phyloP scores from a whole-genome alignment of 352 stramenopile genomes.

The Globisporangium sylvaticum region DNA sequence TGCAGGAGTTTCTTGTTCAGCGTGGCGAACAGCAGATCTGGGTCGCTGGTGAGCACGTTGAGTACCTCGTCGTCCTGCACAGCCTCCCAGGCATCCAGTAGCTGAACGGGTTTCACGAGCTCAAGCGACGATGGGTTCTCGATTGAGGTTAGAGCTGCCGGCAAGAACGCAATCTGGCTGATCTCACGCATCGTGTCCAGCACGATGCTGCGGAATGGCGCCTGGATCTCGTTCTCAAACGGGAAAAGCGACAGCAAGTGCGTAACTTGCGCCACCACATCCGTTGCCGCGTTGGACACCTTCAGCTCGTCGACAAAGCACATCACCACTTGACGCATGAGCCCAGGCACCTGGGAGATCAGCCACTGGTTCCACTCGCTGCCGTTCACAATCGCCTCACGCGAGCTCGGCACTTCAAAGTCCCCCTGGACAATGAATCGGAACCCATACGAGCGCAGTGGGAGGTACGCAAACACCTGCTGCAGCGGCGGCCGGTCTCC shows the following conservation, averaged over 20 bases:
- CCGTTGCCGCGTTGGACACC: not conserved
- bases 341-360: constrained; percentile 54
- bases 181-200: constrained; percentile 58
- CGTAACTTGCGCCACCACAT: constrained; percentile 21
- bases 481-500: constrained; percentile 49
- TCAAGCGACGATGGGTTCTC: not conserved
- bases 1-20: constrained; percentile 59
- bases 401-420: constrained; percentile 83
- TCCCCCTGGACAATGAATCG: constrained; percentile 85
- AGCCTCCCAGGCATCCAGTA: constrained; percentile 46
- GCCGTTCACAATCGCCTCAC: constrained; percentile 77
- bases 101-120: constrained; percentile 28
- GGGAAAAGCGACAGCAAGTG: constrained; percentile 53
- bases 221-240: constrained; percentile 66
- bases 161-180: constrained; percentile 46
- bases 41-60: constrained; percentile 8
- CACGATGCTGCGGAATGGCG: constrained; percentile 61
- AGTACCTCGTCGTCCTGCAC: constrained; percentile 17
- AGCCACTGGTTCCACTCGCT: constrained; percentile 90
- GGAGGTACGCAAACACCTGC: constrained; percentile 82
- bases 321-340: constrained; percentile 32
- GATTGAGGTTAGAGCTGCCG: not conserved
- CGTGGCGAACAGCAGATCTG: constrained; percentile 23
- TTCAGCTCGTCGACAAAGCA: constrained; percentile 18
- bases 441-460: constrained; percentile 76